These are phyloP conservation scores for Candida montana DNA, from an alignment of 805 yeast species.

Conservation along the genomic window DNA sequence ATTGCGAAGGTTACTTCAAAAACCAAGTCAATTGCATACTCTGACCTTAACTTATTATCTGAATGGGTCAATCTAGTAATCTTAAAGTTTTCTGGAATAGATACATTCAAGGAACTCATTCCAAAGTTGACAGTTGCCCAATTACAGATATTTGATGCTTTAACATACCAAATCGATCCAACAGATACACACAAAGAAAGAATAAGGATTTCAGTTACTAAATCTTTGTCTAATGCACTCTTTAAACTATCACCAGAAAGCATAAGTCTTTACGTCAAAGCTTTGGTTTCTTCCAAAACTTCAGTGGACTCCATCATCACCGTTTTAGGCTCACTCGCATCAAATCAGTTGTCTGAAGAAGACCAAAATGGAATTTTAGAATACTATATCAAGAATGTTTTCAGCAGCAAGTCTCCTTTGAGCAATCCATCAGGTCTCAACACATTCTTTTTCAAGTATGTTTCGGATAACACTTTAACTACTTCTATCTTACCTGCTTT, in stretches of 20 bases:
- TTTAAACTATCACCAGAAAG: too few species aligned
- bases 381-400: conserved; percentile 33
- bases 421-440: conserved; percentile 35
- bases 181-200: conserved; percentile 36
- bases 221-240: conserved; percentile 19
- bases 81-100: conserved; percentile 23
- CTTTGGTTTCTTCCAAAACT: conserved; percentile 20
- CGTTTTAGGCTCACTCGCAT: conserved; percentile 33
- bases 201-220: conserved; percentile 31
- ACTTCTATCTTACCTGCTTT: conserved; percentile 49
- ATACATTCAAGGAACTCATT: conserved; percentile 25
- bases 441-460: conserved; percentile 39
- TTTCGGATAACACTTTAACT: conserved; percentile 35
- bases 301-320: conserved; percentile 32
- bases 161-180: conserved; percentile 13
- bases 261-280: conserved; percentile 13
- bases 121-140: conserved; percentile 32
- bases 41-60: conserved; percentile 52
- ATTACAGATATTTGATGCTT: conserved; percentile 23
- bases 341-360: conserved; percentile 18
- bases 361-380: conserved; percentile 20
- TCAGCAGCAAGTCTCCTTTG: conserved; percentile 42
- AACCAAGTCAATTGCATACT: conserved; percentile 40
- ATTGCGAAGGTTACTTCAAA: conserved; percentile 28
- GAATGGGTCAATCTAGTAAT: conserved; percentile 47